A percentile compares a stretch with the other conserved stretches of the same genome.
Conservation (phyloP, 2,329 filamentous ascomycete species). For the Ceratocystis harringtonii region DNA sequence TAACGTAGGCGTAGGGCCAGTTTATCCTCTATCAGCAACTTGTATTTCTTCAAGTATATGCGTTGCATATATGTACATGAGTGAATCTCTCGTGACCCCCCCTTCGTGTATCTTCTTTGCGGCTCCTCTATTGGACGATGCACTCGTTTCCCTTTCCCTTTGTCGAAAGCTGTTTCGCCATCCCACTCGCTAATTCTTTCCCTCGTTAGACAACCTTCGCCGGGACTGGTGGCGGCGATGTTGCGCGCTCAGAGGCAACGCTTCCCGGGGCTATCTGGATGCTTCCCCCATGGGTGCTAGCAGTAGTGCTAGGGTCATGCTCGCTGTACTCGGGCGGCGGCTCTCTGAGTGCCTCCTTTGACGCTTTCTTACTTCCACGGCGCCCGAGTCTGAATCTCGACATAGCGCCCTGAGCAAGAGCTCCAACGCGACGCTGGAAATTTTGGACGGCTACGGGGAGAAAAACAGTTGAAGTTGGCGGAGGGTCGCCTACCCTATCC, state of each 20-base stretch:
- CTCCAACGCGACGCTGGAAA: neutral
- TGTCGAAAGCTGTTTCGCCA: neutral
- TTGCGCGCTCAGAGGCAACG: neutral
- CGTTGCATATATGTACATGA: neutral
- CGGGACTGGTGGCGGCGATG: neutral
- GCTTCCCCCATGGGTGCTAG: neutral
- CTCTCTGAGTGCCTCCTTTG: neutral
- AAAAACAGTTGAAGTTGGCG: neutral
- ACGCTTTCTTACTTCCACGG: neutral
- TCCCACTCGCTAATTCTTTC: neutral
- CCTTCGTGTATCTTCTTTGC: too few species aligned
- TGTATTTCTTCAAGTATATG: neutral
- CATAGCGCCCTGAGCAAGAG: neutral
- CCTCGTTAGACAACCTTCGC: neutral
- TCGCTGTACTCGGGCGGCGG: conserved; percentile 13
- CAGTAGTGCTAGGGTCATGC: neutral
- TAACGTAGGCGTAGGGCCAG: neutral
- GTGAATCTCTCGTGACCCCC: neutral
- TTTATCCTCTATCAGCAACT: neutral
- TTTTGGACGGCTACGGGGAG: neutral
- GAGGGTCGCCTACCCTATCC: neutral
- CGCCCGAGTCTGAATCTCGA: neutral
- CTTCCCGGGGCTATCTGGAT: neutral
- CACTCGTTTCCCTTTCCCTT: neutral
- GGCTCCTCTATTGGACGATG: too few species aligned